These are phyloP conservation scores for Candida smagusa DNA, from an alignment of 1,139 yeast species.

Conservation along the genomic window DNA sequence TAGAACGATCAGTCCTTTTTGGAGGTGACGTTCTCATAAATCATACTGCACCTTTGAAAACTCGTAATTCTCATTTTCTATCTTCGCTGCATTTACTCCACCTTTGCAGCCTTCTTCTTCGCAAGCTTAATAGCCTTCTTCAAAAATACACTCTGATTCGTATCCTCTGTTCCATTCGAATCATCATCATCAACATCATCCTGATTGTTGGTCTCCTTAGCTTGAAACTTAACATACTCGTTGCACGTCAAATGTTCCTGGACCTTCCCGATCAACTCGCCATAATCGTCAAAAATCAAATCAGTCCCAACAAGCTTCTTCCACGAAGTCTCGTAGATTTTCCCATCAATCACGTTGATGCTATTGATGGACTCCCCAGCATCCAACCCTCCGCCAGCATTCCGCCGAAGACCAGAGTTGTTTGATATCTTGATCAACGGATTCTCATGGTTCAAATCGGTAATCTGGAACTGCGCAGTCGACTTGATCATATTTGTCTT, in stretches of 20 bases:
- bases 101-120: constrained; percentile 12
- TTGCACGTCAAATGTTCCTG: constrained; percentile 38
- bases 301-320: constrained; percentile 79
- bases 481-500: constrained; percentile 30
- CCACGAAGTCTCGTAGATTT: constrained; percentile 76
- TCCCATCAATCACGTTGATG: constrained; percentile 37
- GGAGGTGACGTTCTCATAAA: too few relatives aligned
- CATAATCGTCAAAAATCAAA: constrained; percentile 57
- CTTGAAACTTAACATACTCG: constrained; percentile 23
- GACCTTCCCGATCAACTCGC: constrained; percentile 46
- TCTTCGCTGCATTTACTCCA: neutral
- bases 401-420: constrained; percentile 14
- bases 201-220: constrained; percentile 14
- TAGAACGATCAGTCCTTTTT: too few relatives aligned
- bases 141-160: constrained; percentile 25
- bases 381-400: constrained; percentile 1
- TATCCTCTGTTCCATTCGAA: constrained; percentile 8
- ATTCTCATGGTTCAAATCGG: constrained; percentile 29
- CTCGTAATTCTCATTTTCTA: too few relatives aligned
- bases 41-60: too few relatives aligned
- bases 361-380: constrained; percentile 21
- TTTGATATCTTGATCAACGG: constrained; percentile 42
- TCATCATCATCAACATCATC: constrained; percentile 11
- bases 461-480: constrained; percentile 40
- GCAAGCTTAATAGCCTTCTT: constrained; percentile 29